A percentile compares a stretch with the other conserved stretches of the same genome.
These are phyloP conservation scores for Candida koratica DNA, from an alignment of 805 yeast species.

Conservation along the genomic window DNA sequence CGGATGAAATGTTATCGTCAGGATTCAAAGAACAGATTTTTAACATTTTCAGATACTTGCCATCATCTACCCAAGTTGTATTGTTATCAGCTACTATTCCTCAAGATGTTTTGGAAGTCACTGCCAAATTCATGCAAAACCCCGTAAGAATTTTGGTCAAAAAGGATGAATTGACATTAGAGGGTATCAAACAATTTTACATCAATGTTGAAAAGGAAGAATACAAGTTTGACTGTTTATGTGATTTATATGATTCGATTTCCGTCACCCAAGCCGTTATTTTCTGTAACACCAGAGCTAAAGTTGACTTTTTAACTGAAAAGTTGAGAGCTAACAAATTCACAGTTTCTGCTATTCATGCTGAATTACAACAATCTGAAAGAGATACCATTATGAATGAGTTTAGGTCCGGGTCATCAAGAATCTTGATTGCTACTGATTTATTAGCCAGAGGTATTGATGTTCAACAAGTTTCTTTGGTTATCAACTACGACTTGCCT, in stretches of 20 bases:
- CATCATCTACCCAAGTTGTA: constrained; percentile 88
- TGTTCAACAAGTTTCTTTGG: constrained; percentile 95
- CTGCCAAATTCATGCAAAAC: constrained; percentile 89
- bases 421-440: constrained; percentile 90
- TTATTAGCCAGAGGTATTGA: constrained; percentile 98
- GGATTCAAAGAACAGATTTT: constrained; percentile 96
- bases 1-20: constrained; percentile 90
- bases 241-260: constrained; percentile 91
- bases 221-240: constrained; percentile 90
- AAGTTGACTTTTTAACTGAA: constrained; percentile 85
- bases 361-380: constrained; percentile 90
- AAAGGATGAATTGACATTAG: constrained; percentile 91
- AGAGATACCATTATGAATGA: constrained; percentile 94
- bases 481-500: constrained; percentile 91
- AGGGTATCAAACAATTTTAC: constrained; percentile 91
- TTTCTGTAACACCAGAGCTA: constrained; percentile 92
- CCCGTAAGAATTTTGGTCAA: constrained; percentile 93
- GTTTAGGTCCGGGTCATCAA: constrained; percentile 89
- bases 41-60: constrained; percentile 86
- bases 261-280: constrained; percentile 95
- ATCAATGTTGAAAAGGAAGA: constrained; percentile 89
- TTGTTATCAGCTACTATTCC: constrained; percentile 95
- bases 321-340: constrained; percentile 75
- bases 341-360: constrained; percentile 93
- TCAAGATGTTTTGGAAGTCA: constrained; percentile 83